These are phyloP conservation scores for Secale cereale DNA, from an alignment of 176 grass and related monocot species.

Conservation along the genomic window DNA sequence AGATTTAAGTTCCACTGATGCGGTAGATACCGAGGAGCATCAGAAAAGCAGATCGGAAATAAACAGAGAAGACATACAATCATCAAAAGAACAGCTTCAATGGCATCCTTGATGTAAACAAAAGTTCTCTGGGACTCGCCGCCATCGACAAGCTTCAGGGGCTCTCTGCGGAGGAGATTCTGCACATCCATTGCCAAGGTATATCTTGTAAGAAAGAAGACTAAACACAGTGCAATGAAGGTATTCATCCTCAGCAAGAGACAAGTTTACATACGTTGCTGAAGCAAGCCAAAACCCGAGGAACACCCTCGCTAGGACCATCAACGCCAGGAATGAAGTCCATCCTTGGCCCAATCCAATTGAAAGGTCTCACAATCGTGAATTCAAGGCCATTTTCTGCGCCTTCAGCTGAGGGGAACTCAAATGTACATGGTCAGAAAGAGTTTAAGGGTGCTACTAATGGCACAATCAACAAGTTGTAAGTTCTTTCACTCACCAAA, in stretches of 20 bases:
- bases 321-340: slow-evolving; percentile 99
- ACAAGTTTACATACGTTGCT: slow-evolving; percentile 63
- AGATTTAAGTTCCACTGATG: not conserved
- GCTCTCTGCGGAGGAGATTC: slow-evolving; percentile 88
- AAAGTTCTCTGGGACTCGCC: slow-evolving; percentile 92
- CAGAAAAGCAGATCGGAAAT: not conserved
- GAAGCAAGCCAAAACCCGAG: slow-evolving; percentile 94
- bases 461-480: not conserved
- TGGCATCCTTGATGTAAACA: slow-evolving; percentile 96
- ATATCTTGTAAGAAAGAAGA: slow-evolving; percentile 17
- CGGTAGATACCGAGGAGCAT: not conserved
- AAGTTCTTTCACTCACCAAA: slow-evolving; percentile 51
- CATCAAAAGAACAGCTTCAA: slow-evolving; percentile 96
- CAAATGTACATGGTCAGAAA: slow-evolving; percentile 13
- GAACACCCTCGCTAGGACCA: slow-evolving; percentile 95
- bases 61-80: slow-evolving; percentile 45
- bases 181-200: slow-evolving; percentile 35
- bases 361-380: slow-evolving; percentile 96
- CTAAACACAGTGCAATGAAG: not conserved
- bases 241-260: not conserved
- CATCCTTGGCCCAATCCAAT: slow-evolving; percentile 99
- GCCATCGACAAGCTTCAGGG: slow-evolving; percentile 89
- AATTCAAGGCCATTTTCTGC: slow-evolving; percentile 87
- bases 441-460: not conserved
- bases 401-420: slow-evolving; percentile 66